A percentile compares a stretch with the other conserved stretches of the same genome.
These are phyloP conservation scores for Dendrostoma leiphaemia DNA, from an alignment of 2,329 filamentous ascomycete genomes.

Conservation along the genomic window DNA sequence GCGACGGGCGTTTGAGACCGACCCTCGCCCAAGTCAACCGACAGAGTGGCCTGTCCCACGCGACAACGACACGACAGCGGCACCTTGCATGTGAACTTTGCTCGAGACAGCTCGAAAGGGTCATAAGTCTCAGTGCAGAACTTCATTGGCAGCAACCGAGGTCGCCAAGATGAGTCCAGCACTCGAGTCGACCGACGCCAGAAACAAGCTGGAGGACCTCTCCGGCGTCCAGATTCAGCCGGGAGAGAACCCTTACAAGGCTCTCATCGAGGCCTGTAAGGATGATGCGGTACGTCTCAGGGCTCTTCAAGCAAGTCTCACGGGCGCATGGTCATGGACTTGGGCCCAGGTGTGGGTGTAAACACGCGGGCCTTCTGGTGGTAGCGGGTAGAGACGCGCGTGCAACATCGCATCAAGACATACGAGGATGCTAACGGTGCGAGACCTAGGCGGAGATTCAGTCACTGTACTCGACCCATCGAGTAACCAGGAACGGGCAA, in stretches of 20 bases:
- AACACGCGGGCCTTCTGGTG: neutral
- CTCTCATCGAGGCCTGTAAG: slow-evolving; percentile 66
- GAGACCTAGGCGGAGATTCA: slow-evolving; percentile 67
- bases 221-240: slow-evolving; percentile 48
- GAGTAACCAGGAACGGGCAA: slow-evolving; percentile 70
- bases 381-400: neutral
- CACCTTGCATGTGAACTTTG: neutral
- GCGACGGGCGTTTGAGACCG: neutral
- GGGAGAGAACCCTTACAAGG: slow-evolving; percentile 72
- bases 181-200: slow-evolving; percentile 39
- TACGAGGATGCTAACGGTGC: neutral
- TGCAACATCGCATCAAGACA: neutral
- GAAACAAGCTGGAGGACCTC: slow-evolving; percentile 53
- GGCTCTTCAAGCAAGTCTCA: neutral
- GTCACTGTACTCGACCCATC: slow-evolving; percentile 69
- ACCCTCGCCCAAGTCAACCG: neutral
- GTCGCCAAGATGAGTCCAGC: slow-evolving; percentile 31
- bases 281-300: slow-evolving; percentile 60
- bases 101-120: neutral
- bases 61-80: neutral
- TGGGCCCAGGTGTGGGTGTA: too few relatives aligned
- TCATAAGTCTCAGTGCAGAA: neutral
- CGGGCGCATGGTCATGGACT: too few relatives aligned
- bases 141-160: neutral
- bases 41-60: neutral